Percentiles rank a stretch among this genome's conserved stretches.
Evolutionary conservation across 1,139 yeast genomes (phyloP).

Genomic region (Meyerozyma smithsonii): DNA sequence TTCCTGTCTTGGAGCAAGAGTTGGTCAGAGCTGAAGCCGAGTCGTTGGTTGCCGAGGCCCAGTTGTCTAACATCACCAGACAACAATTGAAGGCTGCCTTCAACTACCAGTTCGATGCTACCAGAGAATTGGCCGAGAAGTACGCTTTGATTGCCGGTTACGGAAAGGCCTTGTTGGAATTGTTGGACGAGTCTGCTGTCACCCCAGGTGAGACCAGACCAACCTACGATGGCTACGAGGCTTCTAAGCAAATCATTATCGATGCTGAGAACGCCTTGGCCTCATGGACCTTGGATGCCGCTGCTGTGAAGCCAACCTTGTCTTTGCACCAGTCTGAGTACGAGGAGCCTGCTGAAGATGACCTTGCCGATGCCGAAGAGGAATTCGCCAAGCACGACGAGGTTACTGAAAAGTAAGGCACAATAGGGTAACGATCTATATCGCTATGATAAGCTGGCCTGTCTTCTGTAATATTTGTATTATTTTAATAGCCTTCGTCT

Average conservation of each 20-base stretch:
- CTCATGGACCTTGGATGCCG: conserved; percentile 94
- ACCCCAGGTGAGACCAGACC: conserved; percentile 99
- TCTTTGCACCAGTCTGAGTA: conserved; percentile 78
- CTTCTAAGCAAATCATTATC: conserved; percentile 93
- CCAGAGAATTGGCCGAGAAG: conserved; percentile 95
- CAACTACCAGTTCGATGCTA: conserved; percentile 94
- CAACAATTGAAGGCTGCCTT: conserved; percentile 96
- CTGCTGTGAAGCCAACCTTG: conserved; percentile 91
- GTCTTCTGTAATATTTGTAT: conserved; percentile 1
- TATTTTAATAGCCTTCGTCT: conserved; percentile 2
- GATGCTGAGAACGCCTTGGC: conserved; percentile 96
- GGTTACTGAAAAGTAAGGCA: conserved; percentile 9
- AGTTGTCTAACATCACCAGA: conserved; percentile 94
- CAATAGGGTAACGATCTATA: not conserved
- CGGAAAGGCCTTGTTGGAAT: conserved; percentile 95
- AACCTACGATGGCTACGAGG: conserved; percentile 96
- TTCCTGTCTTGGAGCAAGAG: conserved; percentile 93
- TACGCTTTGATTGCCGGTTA: conserved; percentile 95
- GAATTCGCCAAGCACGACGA: conserved; percentile 39
- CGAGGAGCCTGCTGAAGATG: conserved; percentile 41
- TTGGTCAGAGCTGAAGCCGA: conserved; percentile 99
- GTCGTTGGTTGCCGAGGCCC: conserved; percentile 98
- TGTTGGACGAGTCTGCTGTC: conserved; percentile 93
- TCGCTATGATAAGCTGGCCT: not conserved
- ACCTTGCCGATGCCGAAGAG: conserved; percentile 44